phyloP scores from a whole-genome alignment of 2,329 filamentous ascomycete species.

The Teratosphaeria pseudoeucalypti region DNA sequence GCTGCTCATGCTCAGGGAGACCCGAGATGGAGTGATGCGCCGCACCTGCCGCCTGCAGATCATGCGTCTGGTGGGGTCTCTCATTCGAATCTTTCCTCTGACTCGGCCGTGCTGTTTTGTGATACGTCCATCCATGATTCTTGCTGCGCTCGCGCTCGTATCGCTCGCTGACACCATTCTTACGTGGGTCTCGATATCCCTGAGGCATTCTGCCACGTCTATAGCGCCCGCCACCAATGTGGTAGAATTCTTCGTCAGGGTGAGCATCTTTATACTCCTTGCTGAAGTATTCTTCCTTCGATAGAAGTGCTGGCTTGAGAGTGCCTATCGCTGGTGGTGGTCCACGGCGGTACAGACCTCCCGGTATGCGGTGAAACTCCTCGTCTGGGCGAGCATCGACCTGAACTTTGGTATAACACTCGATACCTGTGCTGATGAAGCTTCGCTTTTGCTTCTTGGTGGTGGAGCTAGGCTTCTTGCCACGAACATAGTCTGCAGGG shows the following conservation, averaged over 20 bases:
- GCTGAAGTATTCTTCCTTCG: background rate
- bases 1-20: background rate
- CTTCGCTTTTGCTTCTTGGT: background rate
- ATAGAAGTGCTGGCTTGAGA: background rate
- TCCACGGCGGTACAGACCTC: background rate
- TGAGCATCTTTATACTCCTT: conserved; percentile 4
- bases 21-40: background rate
- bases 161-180: background rate
- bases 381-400: conserved; percentile 3
- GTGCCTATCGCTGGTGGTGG: background rate
- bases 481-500: background rate
- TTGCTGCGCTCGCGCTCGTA: background rate
- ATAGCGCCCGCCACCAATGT: conserved; percentile 4
- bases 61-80: background rate
- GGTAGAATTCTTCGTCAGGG: conserved; percentile 5
- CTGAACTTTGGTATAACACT: background rate
- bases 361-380: background rate
- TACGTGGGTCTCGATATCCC: background rate
- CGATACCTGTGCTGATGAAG: background rate
- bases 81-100: background rate
- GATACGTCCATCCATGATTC: background rate
- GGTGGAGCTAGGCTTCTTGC: background rate
- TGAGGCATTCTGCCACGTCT: conserved; percentile 1
- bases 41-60: background rate
- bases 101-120: background rate